Conservation (phyloP, 2,329 filamentous ascomycete genomes). For the Rugonectria rugulosa region DNA sequence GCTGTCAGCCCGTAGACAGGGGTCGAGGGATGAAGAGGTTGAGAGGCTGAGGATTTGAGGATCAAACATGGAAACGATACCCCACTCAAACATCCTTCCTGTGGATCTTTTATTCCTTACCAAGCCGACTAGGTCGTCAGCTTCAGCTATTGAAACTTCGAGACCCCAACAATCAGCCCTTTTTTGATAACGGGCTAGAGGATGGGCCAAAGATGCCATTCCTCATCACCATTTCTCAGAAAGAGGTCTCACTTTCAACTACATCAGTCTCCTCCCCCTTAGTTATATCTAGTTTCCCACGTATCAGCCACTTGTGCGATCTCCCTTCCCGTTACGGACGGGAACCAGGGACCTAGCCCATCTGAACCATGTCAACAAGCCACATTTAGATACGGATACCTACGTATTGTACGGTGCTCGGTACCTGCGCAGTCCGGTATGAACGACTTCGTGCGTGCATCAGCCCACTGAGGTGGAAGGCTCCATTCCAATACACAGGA, state of each 20-base stretch:
- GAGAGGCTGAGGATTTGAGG: not conserved
- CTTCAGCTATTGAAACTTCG: no score
- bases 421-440: no score
- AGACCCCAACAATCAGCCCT: not conserved
- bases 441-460: no score
- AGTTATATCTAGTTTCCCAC: not conserved
- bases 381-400: no score
- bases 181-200: not conserved
- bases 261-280: not conserved
- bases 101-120: not conserved
- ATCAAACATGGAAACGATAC: not conserved
- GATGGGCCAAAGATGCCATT: not conserved
- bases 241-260: not conserved
- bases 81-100: not conserved
- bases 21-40: constrained; percentile 6
- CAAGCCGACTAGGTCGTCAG: no score
- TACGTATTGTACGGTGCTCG: no score
- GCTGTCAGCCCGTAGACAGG: constrained; percentile 34
- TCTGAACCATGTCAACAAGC: constrained; percentile 8
- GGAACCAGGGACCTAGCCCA: constrained; percentile 5
- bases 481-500: no score
- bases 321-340: constrained; percentile 8
- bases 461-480: no score
- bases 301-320: constrained; percentile 5
- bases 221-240: not conserved